Evolutionary conservation across 768 basidiomycete species (phyloP).

Genomic region (Tulasnella sp.): DNA sequence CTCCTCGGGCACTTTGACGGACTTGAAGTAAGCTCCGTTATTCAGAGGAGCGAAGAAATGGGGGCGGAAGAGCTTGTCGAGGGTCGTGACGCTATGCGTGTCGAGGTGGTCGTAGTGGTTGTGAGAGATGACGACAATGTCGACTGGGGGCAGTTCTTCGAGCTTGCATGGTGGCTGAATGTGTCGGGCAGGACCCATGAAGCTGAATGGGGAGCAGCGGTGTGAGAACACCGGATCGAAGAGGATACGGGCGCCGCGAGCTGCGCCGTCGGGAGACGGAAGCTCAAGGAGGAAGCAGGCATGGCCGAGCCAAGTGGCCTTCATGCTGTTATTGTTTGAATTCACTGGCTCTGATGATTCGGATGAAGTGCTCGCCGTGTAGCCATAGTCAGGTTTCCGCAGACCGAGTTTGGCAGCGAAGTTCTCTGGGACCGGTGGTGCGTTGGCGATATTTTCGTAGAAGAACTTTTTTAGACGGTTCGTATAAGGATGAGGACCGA

Average conservation of each 20-base stretch:
- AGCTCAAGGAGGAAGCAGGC: constrained; percentile 44
- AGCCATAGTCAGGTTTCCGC: constrained; percentile 14
- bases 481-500: no score
- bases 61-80: no score
- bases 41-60: no score
- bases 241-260: constrained; percentile 35
- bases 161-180: constrained; percentile 27
- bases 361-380: background rate
- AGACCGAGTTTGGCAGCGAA: constrained; percentile 9
- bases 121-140: constrained; percentile 29
- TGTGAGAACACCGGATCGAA: constrained; percentile 42
- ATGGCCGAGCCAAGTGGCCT: constrained; percentile 45
- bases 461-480: background rate
- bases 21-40: no score
- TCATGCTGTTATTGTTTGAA: constrained; percentile 23
- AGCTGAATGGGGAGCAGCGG: constrained; percentile 38
- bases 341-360: background rate
- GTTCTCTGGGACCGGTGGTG: background rate
- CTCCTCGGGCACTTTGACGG: no score
- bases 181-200: constrained; percentile 36
- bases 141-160: constrained; percentile 31
- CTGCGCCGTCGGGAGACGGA: constrained; percentile 25
- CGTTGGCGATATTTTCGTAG: background rate
- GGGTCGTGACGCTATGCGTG: constrained; percentile 18
- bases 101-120: constrained; percentile 21